phyloP scores from a whole-genome alignment of 2,329 filamentous ascomycete genomes.

The Alternaria sp. region DNA sequence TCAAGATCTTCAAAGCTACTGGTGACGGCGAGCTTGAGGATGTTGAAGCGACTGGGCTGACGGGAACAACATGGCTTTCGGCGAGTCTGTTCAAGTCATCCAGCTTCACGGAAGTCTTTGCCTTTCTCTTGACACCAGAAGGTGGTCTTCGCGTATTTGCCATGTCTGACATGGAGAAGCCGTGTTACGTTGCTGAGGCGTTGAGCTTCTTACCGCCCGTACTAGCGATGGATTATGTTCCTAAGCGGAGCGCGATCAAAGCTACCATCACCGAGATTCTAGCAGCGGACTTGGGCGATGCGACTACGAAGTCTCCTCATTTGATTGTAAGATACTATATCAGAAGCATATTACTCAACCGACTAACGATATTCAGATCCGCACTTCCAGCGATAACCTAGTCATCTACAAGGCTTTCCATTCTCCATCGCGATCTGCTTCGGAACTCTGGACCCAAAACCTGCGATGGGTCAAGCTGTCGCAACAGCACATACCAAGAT shows the following conservation, averaged over 20 bases:
- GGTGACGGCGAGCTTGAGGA: constrained; percentile 85
- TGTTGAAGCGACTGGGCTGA: constrained; percentile 66
- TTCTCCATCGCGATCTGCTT: constrained; percentile 48
- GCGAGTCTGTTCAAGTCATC: constrained; percentile 82
- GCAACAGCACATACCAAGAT: constrained; percentile 71
- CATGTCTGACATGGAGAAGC: constrained; percentile 73
- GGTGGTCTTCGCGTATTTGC: constrained; percentile 80
- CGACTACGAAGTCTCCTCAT: constrained; percentile 73
- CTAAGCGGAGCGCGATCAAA: constrained; percentile 72
- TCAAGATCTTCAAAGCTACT: constrained; percentile 80
- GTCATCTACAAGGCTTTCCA: constrained; percentile 85
- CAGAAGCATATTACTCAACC: neutral
- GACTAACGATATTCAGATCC: constrained; percentile 60
- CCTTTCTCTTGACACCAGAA: constrained; percentile 79
- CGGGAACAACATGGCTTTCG: constrained; percentile 76
- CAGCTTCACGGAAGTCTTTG: constrained; percentile 63
- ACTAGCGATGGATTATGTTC: constrained; percentile 73
- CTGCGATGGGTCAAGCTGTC: constrained; percentile 79
- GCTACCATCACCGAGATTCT: constrained; percentile 80
- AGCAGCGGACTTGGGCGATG: constrained; percentile 83
- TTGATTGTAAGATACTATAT: constrained; percentile 69
- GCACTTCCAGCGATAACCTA: constrained; percentile 80
- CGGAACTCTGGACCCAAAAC: constrained; percentile 59
- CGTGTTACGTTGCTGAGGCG: constrained; percentile 77
- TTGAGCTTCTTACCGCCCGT: constrained; percentile 79